These are phyloP conservation scores for Solanum hybrid DNA, from an alignment of 305 asterid genomes.

Conservation along the genomic window DNA sequence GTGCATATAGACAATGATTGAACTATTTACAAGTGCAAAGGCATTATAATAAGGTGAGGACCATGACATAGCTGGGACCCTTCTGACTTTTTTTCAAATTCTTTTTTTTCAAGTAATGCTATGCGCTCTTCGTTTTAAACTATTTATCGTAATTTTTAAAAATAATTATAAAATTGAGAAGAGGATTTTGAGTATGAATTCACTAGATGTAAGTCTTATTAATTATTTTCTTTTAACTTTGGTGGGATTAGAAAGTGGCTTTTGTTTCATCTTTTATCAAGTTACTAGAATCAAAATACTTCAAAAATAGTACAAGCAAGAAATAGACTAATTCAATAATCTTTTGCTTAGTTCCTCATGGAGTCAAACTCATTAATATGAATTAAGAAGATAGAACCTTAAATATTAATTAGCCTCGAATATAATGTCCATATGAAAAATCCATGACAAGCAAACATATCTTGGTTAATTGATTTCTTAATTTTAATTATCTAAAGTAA, in stretches of 20 bases:
- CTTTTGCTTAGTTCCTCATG: background rate
- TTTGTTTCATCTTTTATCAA: background rate
- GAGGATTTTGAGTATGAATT: background rate
- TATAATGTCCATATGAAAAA: too few species aligned
- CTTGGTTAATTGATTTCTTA: background rate
- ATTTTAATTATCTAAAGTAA: background rate
- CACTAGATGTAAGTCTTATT: background rate
- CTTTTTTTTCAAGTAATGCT: background rate
- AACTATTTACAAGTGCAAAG: background rate
- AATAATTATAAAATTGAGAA: background rate
- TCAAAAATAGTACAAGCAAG: background rate
- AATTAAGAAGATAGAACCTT: too few species aligned
- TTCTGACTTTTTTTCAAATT: background rate
- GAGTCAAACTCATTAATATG: too few species aligned
- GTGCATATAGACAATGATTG: background rate
- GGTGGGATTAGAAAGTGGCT: background rate
- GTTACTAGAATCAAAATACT: background rate
- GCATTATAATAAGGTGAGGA: background rate
- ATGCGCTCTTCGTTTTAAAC: background rate
- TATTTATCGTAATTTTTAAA: background rate
- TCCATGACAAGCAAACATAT: too few species aligned
- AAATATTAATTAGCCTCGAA: too few species aligned
- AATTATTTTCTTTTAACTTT: background rate
- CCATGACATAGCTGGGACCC: background rate
- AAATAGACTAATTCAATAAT: background rate